These are phyloP conservation scores for Mesembryanthemum crystallinum DNA, from an alignment of 148 eudicot species.

Conservation along the genomic window DNA sequence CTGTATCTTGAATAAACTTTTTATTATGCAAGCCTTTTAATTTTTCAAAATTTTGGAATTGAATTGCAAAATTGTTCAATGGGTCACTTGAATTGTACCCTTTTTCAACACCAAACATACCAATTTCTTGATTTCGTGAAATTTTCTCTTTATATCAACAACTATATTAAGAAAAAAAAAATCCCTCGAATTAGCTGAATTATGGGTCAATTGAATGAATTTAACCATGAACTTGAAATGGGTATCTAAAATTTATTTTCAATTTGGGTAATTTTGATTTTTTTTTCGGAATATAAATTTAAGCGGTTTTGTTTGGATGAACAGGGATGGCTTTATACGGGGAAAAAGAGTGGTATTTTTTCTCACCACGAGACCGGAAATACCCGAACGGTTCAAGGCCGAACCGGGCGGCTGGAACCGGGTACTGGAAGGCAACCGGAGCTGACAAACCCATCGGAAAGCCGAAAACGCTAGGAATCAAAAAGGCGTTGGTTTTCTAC, in stretches of 20 bases:
- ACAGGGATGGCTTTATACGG: constrained; percentile 51
- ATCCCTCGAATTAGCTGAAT: too few relatives aligned
- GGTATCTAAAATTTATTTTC: not conserved
- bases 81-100: too few relatives aligned
- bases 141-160: not conserved
- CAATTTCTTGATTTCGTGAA: not conserved
- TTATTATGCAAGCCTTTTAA: too few relatives aligned
- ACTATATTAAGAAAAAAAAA: too few relatives aligned
- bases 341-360: constrained; percentile 72
- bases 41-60: too few relatives aligned
- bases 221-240: not conserved
- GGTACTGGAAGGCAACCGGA: constrained; percentile 77
- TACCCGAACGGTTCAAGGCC: constrained; percentile 72
- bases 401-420: constrained; percentile 65
- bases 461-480: constrained; percentile 56
- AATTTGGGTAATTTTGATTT: not conserved
- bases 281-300: not conserved
- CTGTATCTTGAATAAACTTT: too few relatives aligned
- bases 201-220: too few relatives aligned
- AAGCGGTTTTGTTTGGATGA: not conserved
- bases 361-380: constrained; percentile 64
- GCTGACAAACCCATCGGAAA: constrained; percentile 61
- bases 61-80: too few relatives aligned
- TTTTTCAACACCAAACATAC: not conserved
- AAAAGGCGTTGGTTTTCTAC: constrained; percentile 66